Base-by-base conservation (phyloP, 1,139 yeast genomes). In the Yamadazyma friedrichii region DNA sequence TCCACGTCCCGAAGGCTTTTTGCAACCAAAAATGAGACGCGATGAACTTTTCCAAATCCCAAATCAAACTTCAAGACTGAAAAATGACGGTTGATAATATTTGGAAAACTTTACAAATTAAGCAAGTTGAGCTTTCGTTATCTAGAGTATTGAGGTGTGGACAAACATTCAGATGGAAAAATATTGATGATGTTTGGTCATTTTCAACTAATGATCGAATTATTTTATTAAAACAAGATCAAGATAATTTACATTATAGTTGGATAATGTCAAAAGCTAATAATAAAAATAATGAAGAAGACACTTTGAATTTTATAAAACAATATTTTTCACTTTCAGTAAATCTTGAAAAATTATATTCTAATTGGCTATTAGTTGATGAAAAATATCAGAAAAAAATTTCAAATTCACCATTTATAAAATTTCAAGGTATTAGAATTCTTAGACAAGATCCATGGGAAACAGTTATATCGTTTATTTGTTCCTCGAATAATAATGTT, bases 361-460 rank as follows among this genome's bases (percentile, higher is more conserved):
- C 59, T 1, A 67, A 73, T 24, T 93, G 98, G 98, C 54, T 73
- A 4, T 42, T 47, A 1, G 70, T 64, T 10, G 95, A 89, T 57
- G 47, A 39, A 17, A 68, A 17, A 62, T 74, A 37, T 76, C 78
- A 59, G 53, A 61, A 43, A 51, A 55, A 42, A 33, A 53, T 56
- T 36, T 61, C 54, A 15, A 48, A 51, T 12, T 62, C 71, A 2
- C 70, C 73, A 2, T 72, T 72, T 50, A 45, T 61, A 3, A 61
- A 63, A 20, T 79, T 81, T 42, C 67, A 70, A 3, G 98, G 98
- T 0, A 82, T 91, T 22, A 67, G 98, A 31, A 87, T 89, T 44
- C 73, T 91, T 25, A 73, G 91, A 38, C 98, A 93, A 60, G 96
- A 91, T 49, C 98, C 98, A 0, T 93, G 98, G 98, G 98, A 94